These are phyloP conservation scores for Fusarium sp. DNA, from an alignment of 2,329 filamentous ascomycete genomes.

Conservation along the genomic window DNA sequence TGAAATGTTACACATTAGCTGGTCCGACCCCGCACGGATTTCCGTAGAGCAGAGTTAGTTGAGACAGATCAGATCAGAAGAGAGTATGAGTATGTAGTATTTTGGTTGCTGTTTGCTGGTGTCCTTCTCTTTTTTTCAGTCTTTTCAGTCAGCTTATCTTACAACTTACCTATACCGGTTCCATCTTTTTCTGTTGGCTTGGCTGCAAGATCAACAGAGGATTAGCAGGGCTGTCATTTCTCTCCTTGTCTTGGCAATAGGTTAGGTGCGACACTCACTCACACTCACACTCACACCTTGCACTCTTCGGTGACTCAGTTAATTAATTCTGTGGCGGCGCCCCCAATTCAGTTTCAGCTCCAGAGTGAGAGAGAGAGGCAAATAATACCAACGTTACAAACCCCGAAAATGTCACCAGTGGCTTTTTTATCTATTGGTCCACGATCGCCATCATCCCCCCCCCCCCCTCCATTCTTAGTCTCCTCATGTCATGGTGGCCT, in stretches of 20 bases:
- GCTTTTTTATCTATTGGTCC: background rate
- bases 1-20: background rate
- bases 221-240: background rate
- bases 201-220: background rate
- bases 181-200: background rate
- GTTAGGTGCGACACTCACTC: background rate
- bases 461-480: background rate
- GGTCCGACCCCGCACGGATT: background rate
- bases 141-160: background rate
- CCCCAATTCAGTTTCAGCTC: constrained; percentile 2
- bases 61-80: background rate
- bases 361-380: background rate
- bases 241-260: background rate
- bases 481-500: background rate
- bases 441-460: background rate
- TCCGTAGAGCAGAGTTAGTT: background rate
- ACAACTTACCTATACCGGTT: background rate
- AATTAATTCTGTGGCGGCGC: background rate
- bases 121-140: background rate
- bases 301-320: background rate
- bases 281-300: background rate
- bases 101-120: background rate
- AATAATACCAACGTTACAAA: background rate
- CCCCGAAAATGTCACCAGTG: background rate
- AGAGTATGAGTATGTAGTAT: background rate